Evolutionary conservation across 1,284 basidiomycete species (phyloP).

Genomic region (Ceratobasidium sp.): DNA sequence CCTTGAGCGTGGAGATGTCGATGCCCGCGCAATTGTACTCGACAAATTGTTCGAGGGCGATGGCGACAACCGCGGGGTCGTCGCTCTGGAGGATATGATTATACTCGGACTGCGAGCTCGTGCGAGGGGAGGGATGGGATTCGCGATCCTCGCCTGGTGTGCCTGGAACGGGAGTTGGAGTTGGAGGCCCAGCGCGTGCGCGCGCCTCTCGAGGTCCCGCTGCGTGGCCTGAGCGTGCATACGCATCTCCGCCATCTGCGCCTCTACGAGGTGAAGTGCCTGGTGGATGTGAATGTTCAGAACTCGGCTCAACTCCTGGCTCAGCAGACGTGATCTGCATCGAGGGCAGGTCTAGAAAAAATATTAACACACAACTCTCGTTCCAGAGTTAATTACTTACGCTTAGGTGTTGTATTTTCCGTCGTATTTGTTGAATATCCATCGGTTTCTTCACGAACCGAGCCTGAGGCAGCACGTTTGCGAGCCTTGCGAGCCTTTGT

Average conservation of each 20-base stretch:
- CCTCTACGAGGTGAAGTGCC: neutral
- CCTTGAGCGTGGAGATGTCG: neutral
- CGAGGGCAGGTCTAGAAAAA: neutral
- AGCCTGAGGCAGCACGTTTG: neutral
- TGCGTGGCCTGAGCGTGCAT: neutral
- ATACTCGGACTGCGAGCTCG: neutral
- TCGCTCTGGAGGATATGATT: neutral
- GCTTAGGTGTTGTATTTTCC: too few relatives aligned
- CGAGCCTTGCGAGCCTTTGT: conserved; percentile 3
- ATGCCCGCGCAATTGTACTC: neutral
- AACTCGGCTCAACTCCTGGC: neutral
- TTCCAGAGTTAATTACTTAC: too few relatives aligned
- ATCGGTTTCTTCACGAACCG: neutral
- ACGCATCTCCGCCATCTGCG: neutral
- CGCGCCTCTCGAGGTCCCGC: neutral
- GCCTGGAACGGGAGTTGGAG: neutral
- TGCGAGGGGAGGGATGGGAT: neutral
- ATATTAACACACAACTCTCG: too few relatives aligned
- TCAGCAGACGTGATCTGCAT: neutral
- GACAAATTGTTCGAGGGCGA: neutral
- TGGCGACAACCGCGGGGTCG: neutral
- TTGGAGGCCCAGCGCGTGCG: neutral
- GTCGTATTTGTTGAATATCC: neutral
- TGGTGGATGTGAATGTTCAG: neutral
- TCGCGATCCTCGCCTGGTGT: neutral